Evolutionary conservation across 768 basidiomycete species (phyloP).

Genomic region (Daedaleopsis nitida): DNA sequence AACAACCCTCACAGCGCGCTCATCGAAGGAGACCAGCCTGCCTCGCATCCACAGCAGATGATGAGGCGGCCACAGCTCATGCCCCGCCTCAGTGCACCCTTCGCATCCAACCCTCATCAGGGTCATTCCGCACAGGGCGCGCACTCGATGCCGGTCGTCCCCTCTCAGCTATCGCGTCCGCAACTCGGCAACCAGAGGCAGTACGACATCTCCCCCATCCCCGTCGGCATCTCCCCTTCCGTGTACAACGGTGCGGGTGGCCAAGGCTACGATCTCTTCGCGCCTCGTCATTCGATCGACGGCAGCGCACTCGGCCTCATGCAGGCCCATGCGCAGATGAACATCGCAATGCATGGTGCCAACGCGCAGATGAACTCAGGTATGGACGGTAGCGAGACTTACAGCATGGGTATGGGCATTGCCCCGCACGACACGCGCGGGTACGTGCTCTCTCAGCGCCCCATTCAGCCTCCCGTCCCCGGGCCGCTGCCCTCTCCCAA

Average conservation of each 20-base stretch:
- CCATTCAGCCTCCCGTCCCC: slow-evolving; percentile 20
- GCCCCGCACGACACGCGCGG: slow-evolving; percentile 2
- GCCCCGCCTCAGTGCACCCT: slow-evolving; percentile 16
- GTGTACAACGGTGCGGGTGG: slow-evolving; percentile 7
- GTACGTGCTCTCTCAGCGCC: slow-evolving; percentile 23
- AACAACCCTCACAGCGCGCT: slow-evolving; percentile 2
- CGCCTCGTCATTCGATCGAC: slow-evolving; percentile 16
- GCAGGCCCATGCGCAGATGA: slow-evolving; percentile 17
- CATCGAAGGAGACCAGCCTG: slow-evolving; percentile 2
- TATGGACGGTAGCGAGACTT: neutral
- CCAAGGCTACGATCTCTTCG: slow-evolving; percentile 16
- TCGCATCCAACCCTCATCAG: slow-evolving; percentile 1
- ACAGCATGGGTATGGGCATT: slow-evolving; percentile 1
- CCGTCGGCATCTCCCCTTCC: neutral
- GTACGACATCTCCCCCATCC: slow-evolving; percentile 17
- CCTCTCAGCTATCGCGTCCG: slow-evolving; percentile 7
- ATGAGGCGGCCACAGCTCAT: slow-evolving; percentile 12
- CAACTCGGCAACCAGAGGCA: neutral
- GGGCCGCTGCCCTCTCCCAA: slow-evolving; percentile 31
- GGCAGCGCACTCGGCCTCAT: slow-evolving; percentile 15
- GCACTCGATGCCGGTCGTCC: slow-evolving; percentile 16
- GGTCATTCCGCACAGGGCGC: neutral
- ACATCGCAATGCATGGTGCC: slow-evolving; percentile 6
- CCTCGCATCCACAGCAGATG: slow-evolving; percentile 1
- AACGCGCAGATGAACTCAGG: neutral